Evolutionary conservation across 2,329 filamentous ascomycete genomes (phyloP).

Genomic region (Penicillium hesseltinei): DNA sequence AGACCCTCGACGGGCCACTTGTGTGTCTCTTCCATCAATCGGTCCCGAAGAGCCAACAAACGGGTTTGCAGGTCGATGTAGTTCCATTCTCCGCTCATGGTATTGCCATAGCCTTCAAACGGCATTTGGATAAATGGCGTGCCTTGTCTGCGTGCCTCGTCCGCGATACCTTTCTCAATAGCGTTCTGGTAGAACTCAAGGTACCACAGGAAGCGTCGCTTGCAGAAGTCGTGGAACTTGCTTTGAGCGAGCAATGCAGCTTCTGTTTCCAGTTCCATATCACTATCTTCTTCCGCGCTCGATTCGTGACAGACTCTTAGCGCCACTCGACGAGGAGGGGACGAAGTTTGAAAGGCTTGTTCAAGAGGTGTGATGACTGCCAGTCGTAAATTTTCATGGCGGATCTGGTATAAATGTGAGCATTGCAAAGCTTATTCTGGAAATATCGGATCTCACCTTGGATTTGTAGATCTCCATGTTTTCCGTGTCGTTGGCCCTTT

Average conservation of each 20-base stretch:
- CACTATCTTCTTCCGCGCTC: background rate
- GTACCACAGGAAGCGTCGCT: slow-evolving; percentile 93
- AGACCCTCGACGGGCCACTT: slow-evolving; percentile 71
- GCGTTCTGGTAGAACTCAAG: slow-evolving; percentile 79
- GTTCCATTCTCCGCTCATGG: slow-evolving; percentile 83
- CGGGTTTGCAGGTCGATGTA: slow-evolving; percentile 72
- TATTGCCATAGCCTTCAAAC: slow-evolving; percentile 75
- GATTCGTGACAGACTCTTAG: slow-evolving; percentile 45
- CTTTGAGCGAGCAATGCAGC: slow-evolving; percentile 53
- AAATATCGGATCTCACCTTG: slow-evolving; percentile 60
- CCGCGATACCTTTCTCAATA: slow-evolving; percentile 58
- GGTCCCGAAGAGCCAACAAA: slow-evolving; percentile 65
- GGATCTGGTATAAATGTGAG: slow-evolving; percentile 60
- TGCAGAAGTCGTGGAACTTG: slow-evolving; percentile 86
- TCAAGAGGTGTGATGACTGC: slow-evolving; percentile 85
- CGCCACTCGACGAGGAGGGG: background rate
- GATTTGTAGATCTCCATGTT: slow-evolving; percentile 72
- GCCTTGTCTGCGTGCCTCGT: slow-evolving; percentile 61
- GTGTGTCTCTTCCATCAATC: slow-evolving; percentile 68
- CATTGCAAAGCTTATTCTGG: background rate
- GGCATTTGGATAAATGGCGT: slow-evolving; percentile 75
- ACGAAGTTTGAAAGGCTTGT: slow-evolving; percentile 56
- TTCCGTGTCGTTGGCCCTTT: slow-evolving; percentile 64
- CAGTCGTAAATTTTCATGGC: slow-evolving; percentile 83
- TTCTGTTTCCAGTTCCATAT: background rate